Base-by-base conservation (phyloP, 495 filamentous ascomycete species). In the Podospora pseudoanserina region DNA sequence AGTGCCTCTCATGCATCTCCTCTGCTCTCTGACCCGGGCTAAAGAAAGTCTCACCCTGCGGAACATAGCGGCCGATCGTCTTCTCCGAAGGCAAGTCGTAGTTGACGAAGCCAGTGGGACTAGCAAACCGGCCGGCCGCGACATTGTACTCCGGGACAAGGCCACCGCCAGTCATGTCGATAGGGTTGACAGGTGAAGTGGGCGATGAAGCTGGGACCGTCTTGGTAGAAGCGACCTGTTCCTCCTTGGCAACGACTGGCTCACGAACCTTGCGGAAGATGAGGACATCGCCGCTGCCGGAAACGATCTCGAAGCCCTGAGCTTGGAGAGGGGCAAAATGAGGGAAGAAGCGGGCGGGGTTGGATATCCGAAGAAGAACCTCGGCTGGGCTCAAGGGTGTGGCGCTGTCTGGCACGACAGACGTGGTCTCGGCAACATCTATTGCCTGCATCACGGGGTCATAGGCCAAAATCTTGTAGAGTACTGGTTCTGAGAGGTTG, bases 391-490 rank as follows among this genome's bases (percentile, higher is more conserved):
- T 82, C 0, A 86, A 72, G 3, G 82, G 75, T 0, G 79, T 56
- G 4, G 82, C 68, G 19, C 70, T 77, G 67, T 84, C 84, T 6
- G 78, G 72, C 18, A 86, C 82, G 64, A 84, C 81, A 0, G 88
- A 89, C 7, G 85, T 87, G 6, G 88, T 89, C 70, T 90, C 87
- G 7, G 89, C 86, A 18, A 81, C 81, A 16, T 82, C 84, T 32
- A 94, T 78, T 60, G 81, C 76, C 28, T 89, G 82, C 65, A 82
- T 88, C n/a, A 81, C 82, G 16, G 87, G 80, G 71, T 95, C 90
- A 72, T 90, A 92, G 16, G 87, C 90, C 13, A 95, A 81, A 49
- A 95, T 84, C 66, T 88, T 91, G 79, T 92, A 94, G 4, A 84
- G 60, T 1, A 82, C 82, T 20, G 83, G 80, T 26, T 79, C 68